A percentile compares a stretch with the other conserved stretches of the same genome.
These are phyloP conservation scores for Cunninghamia lanceolata DNA, from an alignment of 75 land plant genomes.

Conservation along the genomic window DNA sequence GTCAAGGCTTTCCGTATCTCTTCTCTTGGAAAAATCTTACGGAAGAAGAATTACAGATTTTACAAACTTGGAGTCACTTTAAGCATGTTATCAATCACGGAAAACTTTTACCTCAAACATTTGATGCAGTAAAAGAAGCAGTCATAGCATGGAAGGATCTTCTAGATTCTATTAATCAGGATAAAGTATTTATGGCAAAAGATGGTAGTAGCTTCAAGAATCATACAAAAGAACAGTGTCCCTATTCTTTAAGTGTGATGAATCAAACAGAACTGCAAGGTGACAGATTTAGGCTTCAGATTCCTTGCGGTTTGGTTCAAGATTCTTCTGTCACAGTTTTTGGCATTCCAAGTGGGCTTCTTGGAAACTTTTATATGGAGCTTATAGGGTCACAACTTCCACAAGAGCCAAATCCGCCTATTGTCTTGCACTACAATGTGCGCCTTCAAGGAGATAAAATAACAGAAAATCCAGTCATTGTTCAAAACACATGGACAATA, in stretches of 20 bases:
- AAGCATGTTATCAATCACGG: conserved; percentile 32
- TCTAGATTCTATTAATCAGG: conserved; percentile 41
- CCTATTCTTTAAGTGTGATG: conserved; percentile 62
- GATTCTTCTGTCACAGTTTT: conserved; percentile 89
- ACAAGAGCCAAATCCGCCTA: conserved; percentile 78
- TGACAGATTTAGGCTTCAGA: conserved; percentile 30
- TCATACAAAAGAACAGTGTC: conserved; percentile 70
- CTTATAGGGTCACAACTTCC: conserved; percentile 65
- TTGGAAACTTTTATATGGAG: conserved; percentile 76
- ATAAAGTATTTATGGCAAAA: conserved; percentile 14
- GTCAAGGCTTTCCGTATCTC: conserved; percentile 19
- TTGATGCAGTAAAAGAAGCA: conserved; percentile 67
- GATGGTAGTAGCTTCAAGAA: conserved; percentile 21
- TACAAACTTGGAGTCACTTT: conserved; percentile 68
- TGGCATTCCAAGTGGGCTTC: conserved; percentile 71
- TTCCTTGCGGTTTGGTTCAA: conserved; percentile 91
- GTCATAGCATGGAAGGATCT: conserved; percentile 62
- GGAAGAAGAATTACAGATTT: conserved; percentile 37
- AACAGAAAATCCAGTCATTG: conserved; percentile 84
- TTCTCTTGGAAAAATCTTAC: conserved; percentile 41
- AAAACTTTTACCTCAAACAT: conserved; percentile 48
- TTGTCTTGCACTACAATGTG: conserved; percentile 87
- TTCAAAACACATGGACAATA: conserved; percentile 91
- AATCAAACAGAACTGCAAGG: conserved; percentile 50
- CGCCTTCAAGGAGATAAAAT: conserved; percentile 84